Conservation (phyloP, 768 basidiomycete genomes). For the Russula brevipes region DNA sequence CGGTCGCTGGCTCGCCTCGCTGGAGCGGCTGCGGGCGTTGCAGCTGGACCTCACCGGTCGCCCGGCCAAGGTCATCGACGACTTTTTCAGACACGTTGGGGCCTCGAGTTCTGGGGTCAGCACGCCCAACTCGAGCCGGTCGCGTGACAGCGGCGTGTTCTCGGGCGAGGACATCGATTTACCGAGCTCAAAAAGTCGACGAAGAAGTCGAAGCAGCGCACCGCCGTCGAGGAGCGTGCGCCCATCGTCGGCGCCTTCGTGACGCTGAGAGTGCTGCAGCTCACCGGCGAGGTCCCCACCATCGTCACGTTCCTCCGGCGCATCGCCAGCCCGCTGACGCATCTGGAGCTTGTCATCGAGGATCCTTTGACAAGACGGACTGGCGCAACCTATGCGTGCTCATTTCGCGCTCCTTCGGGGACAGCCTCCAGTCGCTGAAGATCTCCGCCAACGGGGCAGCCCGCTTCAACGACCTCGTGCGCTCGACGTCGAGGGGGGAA, state of each 20-base stretch:
- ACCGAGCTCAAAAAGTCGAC: slow-evolving; percentile 67
- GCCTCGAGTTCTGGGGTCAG: slow-evolving; percentile 58
- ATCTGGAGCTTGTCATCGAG: slow-evolving; percentile 71
- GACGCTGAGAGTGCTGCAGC: slow-evolving; percentile 52
- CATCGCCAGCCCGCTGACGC: slow-evolving; percentile 56
- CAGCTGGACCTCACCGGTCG: slow-evolving; percentile 69
- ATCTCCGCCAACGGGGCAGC: slow-evolving; percentile 62
- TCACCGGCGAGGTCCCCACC: slow-evolving; percentile 66
- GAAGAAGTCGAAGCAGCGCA: slow-evolving; percentile 43
- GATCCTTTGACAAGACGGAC: slow-evolving; percentile 67
- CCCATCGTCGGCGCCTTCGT: slow-evolving; percentile 53
- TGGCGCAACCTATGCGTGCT: slow-evolving; percentile 67
- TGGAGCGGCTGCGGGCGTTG: slow-evolving; percentile 56
- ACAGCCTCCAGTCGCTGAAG: slow-evolving; percentile 54
- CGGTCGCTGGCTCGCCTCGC: slow-evolving; percentile 67
- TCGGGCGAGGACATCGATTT: slow-evolving; percentile 75
- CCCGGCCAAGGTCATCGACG: slow-evolving; percentile 65
- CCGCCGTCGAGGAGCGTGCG: slow-evolving; percentile 46
- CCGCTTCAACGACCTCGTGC: slow-evolving; percentile 77
- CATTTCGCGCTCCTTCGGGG: slow-evolving; percentile 57
- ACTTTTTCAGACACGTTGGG: slow-evolving; percentile 66
- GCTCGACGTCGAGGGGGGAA: slow-evolving; percentile 64
- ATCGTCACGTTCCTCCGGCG: slow-evolving; percentile 69
- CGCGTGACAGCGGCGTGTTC: slow-evolving; percentile 73
- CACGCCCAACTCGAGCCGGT: slow-evolving; percentile 61